Conservation (phyloP, 768 basidiomycete genomes). For the Kwoniella mangroviensis region DNA sequence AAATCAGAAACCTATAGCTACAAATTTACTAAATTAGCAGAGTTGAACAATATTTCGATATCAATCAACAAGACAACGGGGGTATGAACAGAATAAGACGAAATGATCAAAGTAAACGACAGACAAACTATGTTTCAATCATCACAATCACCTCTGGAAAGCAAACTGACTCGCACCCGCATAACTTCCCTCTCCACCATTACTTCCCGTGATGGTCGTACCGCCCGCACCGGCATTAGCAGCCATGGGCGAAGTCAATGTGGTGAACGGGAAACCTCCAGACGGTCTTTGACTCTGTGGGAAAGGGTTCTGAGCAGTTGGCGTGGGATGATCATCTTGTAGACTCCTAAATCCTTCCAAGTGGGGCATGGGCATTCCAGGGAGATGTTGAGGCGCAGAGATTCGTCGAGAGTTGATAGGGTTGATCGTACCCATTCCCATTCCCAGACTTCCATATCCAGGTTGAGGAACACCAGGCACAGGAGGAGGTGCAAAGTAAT, state of each 20-base stretch:
- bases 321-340: conserved; percentile 43
- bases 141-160: conserved; percentile 28
- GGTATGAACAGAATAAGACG: too few relatives aligned
- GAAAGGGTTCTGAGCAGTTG: conserved; percentile 45
- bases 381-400: conserved; percentile 37
- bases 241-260: conserved; percentile 30
- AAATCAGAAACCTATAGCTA: neutral
- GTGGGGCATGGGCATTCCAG: neutral
- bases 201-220: conserved; percentile 1
- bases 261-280: conserved; percentile 25
- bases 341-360: conserved; percentile 29
- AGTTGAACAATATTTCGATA: too few relatives aligned
- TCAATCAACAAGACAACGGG: too few relatives aligned
- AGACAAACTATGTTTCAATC: too few relatives aligned
- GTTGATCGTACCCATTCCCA: neutral
- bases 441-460: neutral
- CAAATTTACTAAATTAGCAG: neutral
- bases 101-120: too few relatives aligned
- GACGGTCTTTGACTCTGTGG: conserved; percentile 14
- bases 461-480: neutral
- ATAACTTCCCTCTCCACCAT: conserved; percentile 9
- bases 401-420: conserved; percentile 20
- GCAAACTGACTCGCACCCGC: conserved; percentile 31
- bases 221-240: neutral
- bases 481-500: conserved; percentile 18